phyloP scores from a whole-genome alignment of 441 rosid species.

The Gossypium davidsonii region DNA sequence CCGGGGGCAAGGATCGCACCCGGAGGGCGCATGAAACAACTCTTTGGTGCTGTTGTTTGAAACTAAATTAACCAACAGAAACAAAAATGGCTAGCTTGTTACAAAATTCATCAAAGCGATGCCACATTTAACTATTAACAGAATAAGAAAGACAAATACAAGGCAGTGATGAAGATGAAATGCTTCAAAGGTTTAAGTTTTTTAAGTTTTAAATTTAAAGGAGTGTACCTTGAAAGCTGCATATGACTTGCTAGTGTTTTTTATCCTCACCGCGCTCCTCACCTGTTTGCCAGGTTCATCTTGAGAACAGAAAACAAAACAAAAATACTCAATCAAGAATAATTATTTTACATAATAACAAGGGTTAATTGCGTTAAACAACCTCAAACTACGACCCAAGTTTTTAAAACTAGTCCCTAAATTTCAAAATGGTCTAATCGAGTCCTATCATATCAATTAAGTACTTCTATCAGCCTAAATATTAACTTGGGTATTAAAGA shows the following conservation, averaged over 20 bases:
- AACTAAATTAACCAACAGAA: constrained; percentile 30
- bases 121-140: neutral
- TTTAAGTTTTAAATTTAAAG: too few relatives aligned
- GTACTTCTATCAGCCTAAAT: too few relatives aligned
- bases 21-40: constrained; percentile 82
- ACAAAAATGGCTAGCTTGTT: neutral
- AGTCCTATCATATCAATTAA: too few relatives aligned
- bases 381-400: too few relatives aligned
- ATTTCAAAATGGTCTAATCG: too few relatives aligned
- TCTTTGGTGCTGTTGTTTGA: constrained; percentile 73
- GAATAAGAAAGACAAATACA: neutral
- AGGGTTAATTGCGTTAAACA: too few relatives aligned
- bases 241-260: constrained; percentile 82
- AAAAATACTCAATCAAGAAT: constrained; percentile 1
- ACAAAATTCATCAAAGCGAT: neutral
- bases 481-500: too few relatives aligned
- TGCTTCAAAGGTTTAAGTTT: neutral
- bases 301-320: constrained; percentile 23
- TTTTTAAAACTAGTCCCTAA: too few relatives aligned
- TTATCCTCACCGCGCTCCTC: constrained; percentile 87
- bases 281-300: constrained; percentile 99
- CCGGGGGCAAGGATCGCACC: constrained; percentile 68
- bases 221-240: constrained; percentile 77
- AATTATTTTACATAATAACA: neutral
- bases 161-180: neutral